These are phyloP conservation scores for Zygosaccharomyces bailii DNA, from an alignment of 805 yeast genomes.

Conservation along the genomic window DNA sequence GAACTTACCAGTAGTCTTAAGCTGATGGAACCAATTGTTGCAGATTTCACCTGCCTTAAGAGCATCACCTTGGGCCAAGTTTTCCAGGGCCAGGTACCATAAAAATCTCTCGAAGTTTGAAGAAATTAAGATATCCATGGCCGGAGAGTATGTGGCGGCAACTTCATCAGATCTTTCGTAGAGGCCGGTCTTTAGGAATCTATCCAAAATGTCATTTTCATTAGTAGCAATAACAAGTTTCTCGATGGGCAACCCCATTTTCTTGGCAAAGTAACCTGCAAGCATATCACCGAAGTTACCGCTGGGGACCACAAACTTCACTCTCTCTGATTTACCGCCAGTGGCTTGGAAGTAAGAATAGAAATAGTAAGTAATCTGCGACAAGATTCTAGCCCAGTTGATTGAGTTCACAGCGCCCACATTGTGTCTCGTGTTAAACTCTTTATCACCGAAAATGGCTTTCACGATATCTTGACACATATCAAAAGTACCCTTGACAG, in stretches of 20 bases:
- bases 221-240: conserved; percentile 91
- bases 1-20: conserved; percentile 75
- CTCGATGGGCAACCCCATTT: conserved; percentile 92
- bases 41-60: conserved; percentile 74
- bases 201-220: conserved; percentile 89
- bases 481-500: conserved; percentile 95
- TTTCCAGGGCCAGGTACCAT: conserved; percentile 86
- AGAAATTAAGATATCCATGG: conserved; percentile 96
- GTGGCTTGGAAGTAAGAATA: conserved; percentile 77
- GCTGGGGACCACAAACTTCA: conserved; percentile 90
- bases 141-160: conserved; percentile 90
- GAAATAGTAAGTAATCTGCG: conserved; percentile 96
- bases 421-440: conserved; percentile 84
- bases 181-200: conserved; percentile 83
- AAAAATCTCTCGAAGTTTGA: conserved; percentile 94
- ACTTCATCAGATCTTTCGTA: conserved; percentile 77
- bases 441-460: conserved; percentile 83
- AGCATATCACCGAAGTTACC: conserved; percentile 98
- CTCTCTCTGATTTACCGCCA: conserved; percentile 41
- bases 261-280: conserved; percentile 91
- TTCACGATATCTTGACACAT: conserved; percentile 98
- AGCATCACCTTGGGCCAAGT: conserved; percentile 46
- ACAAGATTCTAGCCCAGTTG: conserved; percentile 98
- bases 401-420: conserved; percentile 98
- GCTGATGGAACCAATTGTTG: conserved; percentile 70